Evolutionary conservation across 1,139 yeast genomes (phyloP), one percentile per base, ranked within the genome.

Genomic region (Debaryomyces nepalensis): DNA sequence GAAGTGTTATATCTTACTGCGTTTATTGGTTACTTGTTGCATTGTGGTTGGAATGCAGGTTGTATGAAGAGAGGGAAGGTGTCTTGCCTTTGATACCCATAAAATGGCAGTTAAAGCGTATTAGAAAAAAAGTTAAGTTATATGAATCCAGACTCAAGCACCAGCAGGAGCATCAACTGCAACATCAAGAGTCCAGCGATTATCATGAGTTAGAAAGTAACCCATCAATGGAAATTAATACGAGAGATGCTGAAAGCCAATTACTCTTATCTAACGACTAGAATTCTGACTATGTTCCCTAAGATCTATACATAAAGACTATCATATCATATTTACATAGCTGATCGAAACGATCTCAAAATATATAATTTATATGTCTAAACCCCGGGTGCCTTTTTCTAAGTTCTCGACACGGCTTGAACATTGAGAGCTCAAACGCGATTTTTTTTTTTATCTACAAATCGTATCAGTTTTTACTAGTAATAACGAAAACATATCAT

Each of bases 1-100:
- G 97, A 14, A 87, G 96, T 30, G 90, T 91, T n/a, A 63, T 77
- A 15, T 79, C 90, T 40, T 91, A 91, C 64, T 76, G 81, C 50
- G 49, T 71, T 4, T 91, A 87, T 66, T 91, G 99, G 99, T 35
- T 79, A 4, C 63, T 75, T 26, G 79, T 89, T 10, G 80, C 84
- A 33, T 44, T 61, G 0, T 66, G 81, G 61, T 69, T 89, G 41
- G 66, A 77, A 37, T 43, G 68, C 7, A 68, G 79, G 54, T 63
- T 79, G 43, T 74, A 68, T 48, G 84, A 83, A 57, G 96, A 89
- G 64, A 74, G 75, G 52, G 61, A 73, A 37, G 91, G 91, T 0
- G 70, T 70, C 39, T 61, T 83, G 19, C 88, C 89, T 3, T 61
- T 72, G 4, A 33, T 84, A 3, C 93, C 93, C 4, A 51, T 82